phyloP scores from a whole-genome alignment of 2,329 filamentous ascomycete genomes.

The Penicillium sp. region DNA sequence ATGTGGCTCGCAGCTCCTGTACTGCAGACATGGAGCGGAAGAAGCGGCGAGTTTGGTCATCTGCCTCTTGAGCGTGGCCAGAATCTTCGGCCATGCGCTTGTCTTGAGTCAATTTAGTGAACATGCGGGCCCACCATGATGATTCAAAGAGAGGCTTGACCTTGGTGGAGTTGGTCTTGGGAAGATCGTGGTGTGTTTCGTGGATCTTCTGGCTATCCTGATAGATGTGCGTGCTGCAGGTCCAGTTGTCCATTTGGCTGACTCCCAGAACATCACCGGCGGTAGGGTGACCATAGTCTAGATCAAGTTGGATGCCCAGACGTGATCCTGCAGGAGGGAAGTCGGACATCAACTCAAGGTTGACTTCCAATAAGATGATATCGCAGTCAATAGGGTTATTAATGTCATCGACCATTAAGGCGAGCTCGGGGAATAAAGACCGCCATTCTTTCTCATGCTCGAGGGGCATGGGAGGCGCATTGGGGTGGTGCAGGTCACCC shows the following conservation, averaged over 20 bases:
- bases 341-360: constrained; percentile 46
- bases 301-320: constrained; percentile 45
- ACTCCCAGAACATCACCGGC: constrained; percentile 35
- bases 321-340: constrained; percentile 45
- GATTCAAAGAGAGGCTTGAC: constrained; percentile 48
- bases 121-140: constrained; percentile 48
- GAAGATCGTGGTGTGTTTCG: constrained; percentile 37
- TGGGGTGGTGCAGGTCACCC: constrained; percentile 38
- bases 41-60: constrained; percentile 38
- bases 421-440: constrained; percentile 43
- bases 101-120: constrained; percentile 45
- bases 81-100: constrained; percentile 42
- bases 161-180: constrained; percentile 39
- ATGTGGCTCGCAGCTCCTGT: constrained; percentile 46
- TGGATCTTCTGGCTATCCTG: constrained; percentile 35
- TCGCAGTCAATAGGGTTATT: constrained; percentile 42
- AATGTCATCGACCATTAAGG: constrained; percentile 36
- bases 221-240: constrained; percentile 46
- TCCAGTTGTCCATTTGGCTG: constrained; percentile 45
- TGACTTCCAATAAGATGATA: constrained; percentile 47
- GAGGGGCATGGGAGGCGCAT: constrained; percentile 38
- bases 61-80: constrained; percentile 34
- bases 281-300: constrained; percentile 42
- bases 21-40: constrained; percentile 47
- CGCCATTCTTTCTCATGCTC: constrained; percentile 46